Base-by-base conservation (phyloP, 208 protist genomes). In the Acanthamoeba triangularis region DNA sequence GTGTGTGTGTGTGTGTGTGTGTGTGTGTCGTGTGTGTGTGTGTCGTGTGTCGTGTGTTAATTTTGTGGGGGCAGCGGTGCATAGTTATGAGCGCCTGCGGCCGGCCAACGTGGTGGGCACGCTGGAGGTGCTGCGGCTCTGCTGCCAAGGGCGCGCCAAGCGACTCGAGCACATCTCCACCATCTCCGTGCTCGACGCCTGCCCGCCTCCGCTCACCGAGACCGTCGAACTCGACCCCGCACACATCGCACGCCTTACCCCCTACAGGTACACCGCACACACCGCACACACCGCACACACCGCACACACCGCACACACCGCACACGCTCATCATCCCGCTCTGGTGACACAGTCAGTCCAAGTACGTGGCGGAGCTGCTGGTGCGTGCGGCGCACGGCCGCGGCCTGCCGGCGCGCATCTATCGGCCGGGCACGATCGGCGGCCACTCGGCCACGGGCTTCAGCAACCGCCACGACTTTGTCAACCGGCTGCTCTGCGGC, bases 31-130 rank as follows among this genome's bases (percentile, higher is more conserved):
- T n/a, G 28, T 84, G 7, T 7, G 20, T 28, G 13, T 3, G 16
- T 35, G n/a, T 4, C 8, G 4, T 72, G 20, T 25, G 8, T 72
- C 8, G 63, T 72, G 4, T 4, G 20, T 72, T 52, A 11, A 52
- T 52, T 63, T 28, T 7, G 59, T 63, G 59, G 18, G 59, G 59
- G 23, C 78, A 87, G 78, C 47, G 16, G 59, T 92, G 52, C 85
- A 76, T 33, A 54, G 35, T 7, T 92, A 92, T 56, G 30, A 92
- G 35, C 10, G 56, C 20, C 41, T 92, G 56, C n/a, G 37, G 23
- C 20, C 85, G 49, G 59, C 56, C 85, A 92, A 92, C 85, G 85
- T 92, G 59, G 59, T 30, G 33, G 85, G 85, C 33, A 92, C 85
- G 49, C 52, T 37, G 2, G 56, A 92, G 35, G 56, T 92, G 14